A percentile compares a stretch with the other conserved stretches of the same genome.
These are phyloP conservation scores for Suhomyces panamericanus DNA, from an alignment of 1,139 yeast genomes.

Conservation along the genomic window DNA sequence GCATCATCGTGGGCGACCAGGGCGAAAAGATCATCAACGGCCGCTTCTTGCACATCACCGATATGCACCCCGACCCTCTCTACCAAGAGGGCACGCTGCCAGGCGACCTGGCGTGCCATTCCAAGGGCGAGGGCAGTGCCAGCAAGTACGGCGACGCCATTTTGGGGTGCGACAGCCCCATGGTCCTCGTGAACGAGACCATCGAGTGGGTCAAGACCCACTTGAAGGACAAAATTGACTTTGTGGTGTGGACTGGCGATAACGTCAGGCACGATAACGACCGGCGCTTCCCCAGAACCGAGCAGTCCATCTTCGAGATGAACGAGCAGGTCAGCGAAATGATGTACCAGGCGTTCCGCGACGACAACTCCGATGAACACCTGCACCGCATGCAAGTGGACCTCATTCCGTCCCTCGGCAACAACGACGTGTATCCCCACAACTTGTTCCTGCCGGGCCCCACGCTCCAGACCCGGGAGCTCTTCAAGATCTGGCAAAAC, in stretches of 20 bases:
- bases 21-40: slow-evolving; percentile 53
- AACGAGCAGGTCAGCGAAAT: slow-evolving; percentile 59
- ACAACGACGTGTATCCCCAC: slow-evolving; percentile 88
- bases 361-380: slow-evolving; percentile 31
- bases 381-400: slow-evolving; percentile 51
- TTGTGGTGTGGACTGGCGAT: slow-evolving; percentile 90
- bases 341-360: slow-evolving; percentile 52
- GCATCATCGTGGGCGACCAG: slow-evolving; percentile 24
- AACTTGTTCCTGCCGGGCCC: slow-evolving; percentile 84
- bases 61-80: slow-evolving; percentile 80
- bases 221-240: slow-evolving; percentile 73
- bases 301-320: slow-evolving; percentile 65
- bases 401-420: slow-evolving; percentile 72
- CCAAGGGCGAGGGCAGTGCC: slow-evolving; percentile 48
- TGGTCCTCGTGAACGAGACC: slow-evolving; percentile 59
- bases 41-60: slow-evolving; percentile 79
- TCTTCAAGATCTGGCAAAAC: slow-evolving; percentile 69
- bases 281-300: slow-evolving; percentile 69
- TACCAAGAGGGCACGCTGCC: slow-evolving; percentile 51
- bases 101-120: slow-evolving; percentile 49
- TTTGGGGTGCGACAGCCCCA: slow-evolving; percentile 72
- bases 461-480: slow-evolving; percentile 75
- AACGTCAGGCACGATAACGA: slow-evolving; percentile 86
- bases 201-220: slow-evolving; percentile 64
- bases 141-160: slow-evolving; percentile 75